Percentiles rank a stretch among this genome's conserved stretches.
Evolutionary conservation across 2,329 filamentous ascomycete genomes (phyloP).

Genomic region (Aspergillus thermomutatus): DNA sequence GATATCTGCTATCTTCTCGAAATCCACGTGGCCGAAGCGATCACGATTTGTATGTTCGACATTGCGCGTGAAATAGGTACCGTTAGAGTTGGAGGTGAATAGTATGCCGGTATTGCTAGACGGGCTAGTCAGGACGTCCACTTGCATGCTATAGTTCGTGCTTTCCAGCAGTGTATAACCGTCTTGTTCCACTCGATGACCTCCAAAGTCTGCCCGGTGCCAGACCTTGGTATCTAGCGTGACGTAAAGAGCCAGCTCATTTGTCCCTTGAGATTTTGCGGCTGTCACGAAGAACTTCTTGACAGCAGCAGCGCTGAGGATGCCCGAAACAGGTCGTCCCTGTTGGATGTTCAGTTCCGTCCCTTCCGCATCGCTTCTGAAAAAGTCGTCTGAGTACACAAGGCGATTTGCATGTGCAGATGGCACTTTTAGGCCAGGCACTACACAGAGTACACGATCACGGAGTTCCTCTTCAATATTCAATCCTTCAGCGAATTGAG

Average conservation of each 20-base stretch:
- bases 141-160: slow-evolving; percentile 95
- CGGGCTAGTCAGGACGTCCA: slow-evolving; percentile 76
- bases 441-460: slow-evolving; percentile 75
- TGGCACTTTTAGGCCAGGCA: slow-evolving; percentile 67
- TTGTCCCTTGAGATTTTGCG: slow-evolving; percentile 71
- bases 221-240: slow-evolving; percentile 79
- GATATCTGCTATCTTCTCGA: slow-evolving; percentile 87
- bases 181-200: slow-evolving; percentile 77
- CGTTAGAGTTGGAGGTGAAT: slow-evolving; percentile 95
- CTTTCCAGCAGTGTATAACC: slow-evolving; percentile 93
- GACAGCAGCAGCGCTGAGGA: slow-evolving; percentile 76
- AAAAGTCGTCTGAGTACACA: slow-evolving; percentile 79
- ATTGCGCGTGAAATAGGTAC: slow-evolving; percentile 91
- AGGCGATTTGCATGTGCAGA: slow-evolving; percentile 73
- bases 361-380: slow-evolving; percentile 53
- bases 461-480: slow-evolving; percentile 63
- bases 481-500: slow-evolving; percentile 56
- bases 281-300: slow-evolving; percentile 86
- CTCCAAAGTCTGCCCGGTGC: slow-evolving; percentile 88
- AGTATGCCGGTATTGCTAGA: slow-evolving; percentile 75
- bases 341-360: slow-evolving; percentile 74
- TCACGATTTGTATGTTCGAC: slow-evolving; percentile 90
- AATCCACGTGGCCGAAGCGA: slow-evolving; percentile 73
- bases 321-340: slow-evolving; percentile 70
- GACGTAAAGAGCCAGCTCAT: slow-evolving; percentile 89